Evolutionary conservation across 1,284 basidiomycete species (phyloP).

Genomic region (Marasmius oreades): DNA sequence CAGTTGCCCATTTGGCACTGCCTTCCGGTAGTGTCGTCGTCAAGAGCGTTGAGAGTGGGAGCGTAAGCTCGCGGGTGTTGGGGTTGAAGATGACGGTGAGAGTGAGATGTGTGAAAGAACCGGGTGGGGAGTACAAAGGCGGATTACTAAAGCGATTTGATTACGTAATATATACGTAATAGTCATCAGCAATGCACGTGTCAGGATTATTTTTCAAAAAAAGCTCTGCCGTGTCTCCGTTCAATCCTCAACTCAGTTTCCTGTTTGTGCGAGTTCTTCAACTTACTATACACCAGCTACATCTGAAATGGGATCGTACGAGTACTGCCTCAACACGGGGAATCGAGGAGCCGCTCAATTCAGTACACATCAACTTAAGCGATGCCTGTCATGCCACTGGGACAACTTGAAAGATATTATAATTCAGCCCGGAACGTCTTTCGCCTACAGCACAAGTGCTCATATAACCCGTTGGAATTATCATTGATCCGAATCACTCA

Average conservation of each 20-base stretch:
- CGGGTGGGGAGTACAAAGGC: neutral
- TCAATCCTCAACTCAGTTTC: too few species aligned
- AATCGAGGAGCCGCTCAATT: neutral
- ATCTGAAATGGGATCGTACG: too few species aligned
- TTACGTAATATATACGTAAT: neutral
- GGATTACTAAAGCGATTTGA: neutral
- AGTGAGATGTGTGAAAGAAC: neutral
- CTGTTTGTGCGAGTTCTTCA: too few species aligned
- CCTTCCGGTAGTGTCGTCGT: neutral
- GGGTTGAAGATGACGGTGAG: neutral
- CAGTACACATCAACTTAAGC: neutral
- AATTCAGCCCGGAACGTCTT: too few species aligned
- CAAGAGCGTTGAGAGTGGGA: neutral
- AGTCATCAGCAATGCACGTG: neutral
- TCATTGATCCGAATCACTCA: too few species aligned
- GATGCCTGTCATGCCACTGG: neutral
- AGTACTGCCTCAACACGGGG: neutral
- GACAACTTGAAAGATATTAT: neutral
- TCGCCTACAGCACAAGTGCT: too few species aligned
- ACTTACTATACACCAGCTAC: too few species aligned
- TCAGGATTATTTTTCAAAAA: too few species aligned
- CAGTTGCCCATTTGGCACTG: slow-evolving; percentile 10
- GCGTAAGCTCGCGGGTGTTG: neutral
- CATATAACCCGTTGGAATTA: too few species aligned
- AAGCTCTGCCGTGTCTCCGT: too few species aligned